Evolutionary conservation across 2,329 filamentous ascomycete species (phyloP).

Genomic region (Aureobasidium sp.): DNA sequence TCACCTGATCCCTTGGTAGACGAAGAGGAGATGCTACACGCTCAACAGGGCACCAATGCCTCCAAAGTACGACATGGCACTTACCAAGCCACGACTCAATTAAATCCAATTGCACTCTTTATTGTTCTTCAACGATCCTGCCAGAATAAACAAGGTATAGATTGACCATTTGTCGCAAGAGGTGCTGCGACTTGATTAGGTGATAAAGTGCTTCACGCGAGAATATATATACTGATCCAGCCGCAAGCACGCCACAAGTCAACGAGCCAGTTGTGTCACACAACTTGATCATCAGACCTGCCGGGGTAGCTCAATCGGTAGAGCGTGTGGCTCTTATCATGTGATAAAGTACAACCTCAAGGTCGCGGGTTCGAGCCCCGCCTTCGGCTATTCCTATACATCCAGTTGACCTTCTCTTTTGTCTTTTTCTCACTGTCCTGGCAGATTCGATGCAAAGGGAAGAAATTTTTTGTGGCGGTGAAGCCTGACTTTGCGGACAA

Average conservation of each 20-base stretch:
- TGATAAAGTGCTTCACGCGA: too few relatives aligned
- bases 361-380: slow-evolving; percentile 13
- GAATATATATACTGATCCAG: neutral
- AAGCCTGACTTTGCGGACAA: neutral
- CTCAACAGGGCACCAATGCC: neutral
- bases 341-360: slow-evolving; percentile 1
- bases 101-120: too few relatives aligned
- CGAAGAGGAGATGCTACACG: neutral
- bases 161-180: too few relatives aligned
- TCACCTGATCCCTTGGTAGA: neutral
- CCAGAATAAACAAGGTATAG: too few relatives aligned
- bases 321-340: slow-evolving; percentile 40
- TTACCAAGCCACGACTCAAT: too few relatives aligned
- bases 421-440: neutral
- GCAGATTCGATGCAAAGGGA: neutral
- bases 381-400: slow-evolving; percentile 13
- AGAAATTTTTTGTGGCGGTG: neutral
- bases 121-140: too few relatives aligned
- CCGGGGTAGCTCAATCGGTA: slow-evolving; percentile 44
- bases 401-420: neutral
- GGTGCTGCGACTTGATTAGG: too few relatives aligned
- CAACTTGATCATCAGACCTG: slow-evolving; percentile 18
- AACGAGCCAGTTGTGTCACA: slow-evolving; percentile 2
- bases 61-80: too few relatives aligned
- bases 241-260: neutral